Evolutionary conservation across 2,329 filamentous ascomycete genomes (phyloP).

Genomic region (Venturia aucupariae): DNA sequence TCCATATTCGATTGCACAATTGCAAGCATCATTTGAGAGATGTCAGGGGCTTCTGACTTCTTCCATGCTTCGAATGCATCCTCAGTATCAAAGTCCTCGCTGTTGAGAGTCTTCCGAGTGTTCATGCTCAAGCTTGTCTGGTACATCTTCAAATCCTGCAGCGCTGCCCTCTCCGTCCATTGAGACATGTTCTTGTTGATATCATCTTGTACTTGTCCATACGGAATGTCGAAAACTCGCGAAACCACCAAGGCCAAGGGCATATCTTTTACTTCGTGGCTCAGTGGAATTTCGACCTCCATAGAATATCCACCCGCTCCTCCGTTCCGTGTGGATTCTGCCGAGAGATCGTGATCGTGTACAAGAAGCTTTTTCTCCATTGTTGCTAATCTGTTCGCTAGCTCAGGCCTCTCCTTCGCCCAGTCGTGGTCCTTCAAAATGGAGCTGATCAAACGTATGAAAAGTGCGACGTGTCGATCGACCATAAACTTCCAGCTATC

Average conservation of each 20-base stretch:
- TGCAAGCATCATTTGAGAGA: conserved; percentile 89
- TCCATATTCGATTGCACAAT: conserved; percentile 81
- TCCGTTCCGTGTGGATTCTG: conserved; percentile 48
- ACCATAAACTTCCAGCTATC: conserved; percentile 87
- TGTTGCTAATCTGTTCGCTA: conserved; percentile 66
- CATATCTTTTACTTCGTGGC: conserved; percentile 96
- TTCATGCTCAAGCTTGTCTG: conserved; percentile 79
- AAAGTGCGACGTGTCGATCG: conserved; percentile 88
- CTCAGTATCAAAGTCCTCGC: conserved; percentile 81
- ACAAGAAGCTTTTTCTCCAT: conserved; percentile 90
- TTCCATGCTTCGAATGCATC: conserved; percentile 87
- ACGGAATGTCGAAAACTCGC: conserved; percentile 72
- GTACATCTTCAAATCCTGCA: conserved; percentile 88
- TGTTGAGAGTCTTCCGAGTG: conserved; percentile 64
- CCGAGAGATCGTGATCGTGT: conserved; percentile 81
- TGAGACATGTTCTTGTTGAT: conserved; percentile 69
- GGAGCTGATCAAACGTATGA: conserved; percentile 74
- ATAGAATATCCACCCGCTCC: conserved; percentile 55
- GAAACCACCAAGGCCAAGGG: conserved; percentile 80
- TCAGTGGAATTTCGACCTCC: conserved; percentile 74
- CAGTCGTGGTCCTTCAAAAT: conserved; percentile 78
- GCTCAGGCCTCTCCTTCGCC: conserved; percentile 74
- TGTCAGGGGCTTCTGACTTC: conserved; percentile 73
- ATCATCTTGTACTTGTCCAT: conserved; percentile 74
- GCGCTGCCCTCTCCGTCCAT: conserved; percentile 87